A percentile compares a stretch with the other conserved stretches of the same genome.
These are phyloP conservation scores for Yarrowia keelungensis DNA, from an alignment of 805 yeast species.

Conservation along the genomic window DNA sequence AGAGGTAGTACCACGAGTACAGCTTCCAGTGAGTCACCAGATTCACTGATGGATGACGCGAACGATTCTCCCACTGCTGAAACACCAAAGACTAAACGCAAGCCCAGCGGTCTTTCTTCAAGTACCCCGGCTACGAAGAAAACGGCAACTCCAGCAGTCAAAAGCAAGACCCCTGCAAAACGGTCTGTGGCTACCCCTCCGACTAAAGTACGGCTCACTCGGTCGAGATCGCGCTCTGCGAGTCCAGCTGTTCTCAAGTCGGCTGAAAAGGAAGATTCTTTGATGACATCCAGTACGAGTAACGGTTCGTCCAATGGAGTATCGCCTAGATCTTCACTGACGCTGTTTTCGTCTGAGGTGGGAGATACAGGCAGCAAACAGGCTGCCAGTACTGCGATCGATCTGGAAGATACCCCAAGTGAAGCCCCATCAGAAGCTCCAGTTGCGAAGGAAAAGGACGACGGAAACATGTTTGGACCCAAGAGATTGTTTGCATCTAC, in stretches of 20 bases:
- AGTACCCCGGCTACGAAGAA: background rate
- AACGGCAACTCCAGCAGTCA: background rate
- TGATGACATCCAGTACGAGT: background rate
- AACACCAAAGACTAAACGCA: background rate
- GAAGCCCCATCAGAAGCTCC: background rate
- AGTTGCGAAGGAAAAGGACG: background rate
- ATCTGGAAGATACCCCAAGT: background rate
- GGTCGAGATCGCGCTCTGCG: slow-evolving; percentile 10
- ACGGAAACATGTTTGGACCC: slow-evolving; percentile 6
- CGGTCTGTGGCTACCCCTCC: background rate
- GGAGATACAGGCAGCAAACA: background rate
- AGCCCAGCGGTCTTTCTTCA: too few species aligned
- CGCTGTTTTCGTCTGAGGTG: background rate
- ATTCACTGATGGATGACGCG: too few species aligned
- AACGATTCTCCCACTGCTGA: background rate
- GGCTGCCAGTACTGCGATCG: background rate
- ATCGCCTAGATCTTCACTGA: background rate
- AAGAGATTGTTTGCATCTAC: slow-evolving; percentile 8
- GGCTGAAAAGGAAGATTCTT: background rate
- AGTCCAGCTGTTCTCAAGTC: background rate
- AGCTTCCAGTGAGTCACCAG: too few species aligned
- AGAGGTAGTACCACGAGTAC: background rate
- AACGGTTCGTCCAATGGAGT: background rate
- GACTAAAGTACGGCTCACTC: background rate
- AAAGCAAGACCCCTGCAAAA: background rate